Evolutionary conservation across 257 asterid species (phyloP).

Genomic region (Leptodermis oblonga): DNA sequence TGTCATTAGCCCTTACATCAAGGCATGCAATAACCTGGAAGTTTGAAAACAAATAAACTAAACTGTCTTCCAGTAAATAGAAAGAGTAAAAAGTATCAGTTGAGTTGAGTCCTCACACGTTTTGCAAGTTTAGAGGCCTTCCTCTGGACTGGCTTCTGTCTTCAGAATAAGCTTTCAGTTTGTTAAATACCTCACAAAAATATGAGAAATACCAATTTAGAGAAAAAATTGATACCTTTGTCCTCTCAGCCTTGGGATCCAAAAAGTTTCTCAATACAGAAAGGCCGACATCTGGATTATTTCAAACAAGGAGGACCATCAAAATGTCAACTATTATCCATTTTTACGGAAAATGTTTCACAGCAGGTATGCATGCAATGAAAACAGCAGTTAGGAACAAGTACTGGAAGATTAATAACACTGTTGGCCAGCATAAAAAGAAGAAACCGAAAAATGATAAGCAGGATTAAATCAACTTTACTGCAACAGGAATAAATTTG

Average conservation of each 20-base stretch:
- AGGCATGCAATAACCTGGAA: conserved; percentile 97
- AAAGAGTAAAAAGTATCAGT: not conserved
- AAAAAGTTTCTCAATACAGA: conserved; percentile 80
- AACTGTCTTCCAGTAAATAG: not conserved
- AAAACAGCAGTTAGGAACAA: not conserved
- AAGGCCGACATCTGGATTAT: conserved; percentile 76
- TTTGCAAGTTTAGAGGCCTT: conserved; percentile 86
- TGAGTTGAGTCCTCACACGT: conserved; percentile 56
- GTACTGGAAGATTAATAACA: conserved; percentile 6
- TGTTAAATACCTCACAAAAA: conserved; percentile 32
- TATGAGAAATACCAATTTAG: conserved; percentile 14
- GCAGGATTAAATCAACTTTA: not conserved
- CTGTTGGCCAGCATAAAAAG: not conserved
- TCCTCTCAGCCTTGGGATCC: conserved; percentile 44
- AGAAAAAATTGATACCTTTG: conserved; percentile 50
- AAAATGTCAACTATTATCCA: not conserved
- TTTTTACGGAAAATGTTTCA: not conserved
- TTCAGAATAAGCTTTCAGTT: conserved; percentile 45
- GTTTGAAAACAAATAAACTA: conserved; percentile 17
- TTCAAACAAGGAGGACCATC: conserved; percentile 2
- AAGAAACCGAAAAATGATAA: not conserved
- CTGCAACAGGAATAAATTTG: not conserved
- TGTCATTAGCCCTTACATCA: conserved; percentile 92
- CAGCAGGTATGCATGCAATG: not conserved
- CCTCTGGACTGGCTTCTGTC: conserved; percentile 69